Evolutionary conservation across 306 rosid genomes (phyloP), one percentile per base, ranked within the genome.

Genomic region (Cicer chorassanicum): DNA sequence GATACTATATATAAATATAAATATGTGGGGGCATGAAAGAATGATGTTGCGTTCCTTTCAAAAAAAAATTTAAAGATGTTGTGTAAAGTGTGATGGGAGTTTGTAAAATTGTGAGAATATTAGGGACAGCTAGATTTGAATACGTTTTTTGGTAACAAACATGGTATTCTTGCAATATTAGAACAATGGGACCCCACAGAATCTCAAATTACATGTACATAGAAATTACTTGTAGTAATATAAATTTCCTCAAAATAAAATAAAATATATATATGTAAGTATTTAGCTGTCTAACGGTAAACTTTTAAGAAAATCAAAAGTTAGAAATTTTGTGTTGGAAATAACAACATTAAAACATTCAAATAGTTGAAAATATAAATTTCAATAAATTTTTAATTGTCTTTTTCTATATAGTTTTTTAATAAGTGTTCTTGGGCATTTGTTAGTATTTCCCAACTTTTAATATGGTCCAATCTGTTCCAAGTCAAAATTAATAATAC

Each of bases 101-200:
- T 14, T 69, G 49, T 36, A 42, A 36, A 49, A 69, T 14, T 14
- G 74, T 69, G 56, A 76, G 56, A 34, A 13, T 12, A 62, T 2
- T 15, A 38, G 10, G 6, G 67, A 71, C 67, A 78, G 40, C 56
- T 62, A 13, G 10, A 39, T 65, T 43, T 55, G 19, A 50, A 61
- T 42, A 41, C 8, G 56, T 59, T 70, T 49, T 69, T 51, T 46
- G 6, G 64, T 48, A 45, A 2, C 56, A 49, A 43, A 70, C 64
- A 59, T 55, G 29, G 9, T 46, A 46, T 48, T 36, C 53, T 12
- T 76, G 48, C 66, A 1, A 48, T 50, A 39, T 75, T 63, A 8
- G 42, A 56, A 62, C 24, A 6, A 6, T 14, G 9, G 40, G 41
- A 16, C 48, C 72, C 79, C 70, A 66, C 48, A 8, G 5, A 16